Evolutionary conservation across 805 yeast species (phyloP), one percentile per base, ranked within the genome.

Genomic region (Sugiyamaella qingdaonensis): DNA sequence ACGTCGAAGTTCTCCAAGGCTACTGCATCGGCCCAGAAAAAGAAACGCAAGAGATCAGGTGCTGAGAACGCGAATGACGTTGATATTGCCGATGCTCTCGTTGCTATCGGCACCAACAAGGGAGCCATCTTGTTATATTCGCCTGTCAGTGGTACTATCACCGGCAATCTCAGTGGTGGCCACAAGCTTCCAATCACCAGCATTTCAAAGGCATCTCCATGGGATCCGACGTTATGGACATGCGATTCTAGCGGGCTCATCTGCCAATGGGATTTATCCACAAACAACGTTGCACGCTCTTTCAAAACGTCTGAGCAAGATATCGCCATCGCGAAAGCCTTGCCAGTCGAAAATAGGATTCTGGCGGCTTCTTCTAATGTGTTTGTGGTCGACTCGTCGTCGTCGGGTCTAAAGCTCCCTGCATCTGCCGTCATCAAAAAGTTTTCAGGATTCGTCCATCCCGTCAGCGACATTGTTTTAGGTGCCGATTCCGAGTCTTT

Each of bases 391-490:
- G 60, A 68, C 4, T 56, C 55, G 13, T 36, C 54, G 21, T 27
- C 55, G 14, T 68, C 70, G 49, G 68, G 32, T 7, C 34, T 18
- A 10, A 33, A 44, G 32, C 31, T 45, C 14, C 42, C 42, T 14
- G 31, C 45, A 31, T 42, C 41, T 8, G 45, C 49, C 11, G 35
- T 81, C 1, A 68, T 77, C 14, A 74, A 73, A 59, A 76, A 82
- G 1, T 82, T 80, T 64, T 89, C 95, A 1, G 95, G 92, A 27
- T 95, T 88, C 64, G 80, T 87, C 31, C 78, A 86, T 16, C 84
- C 89, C 2, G 77, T 88, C 39, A 75, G 74, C 60, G 68, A 80
- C 10, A 68, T 84, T 10, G 53, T 76, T 35, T 69, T 77, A 4
- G 68, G 53, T 14, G 43, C 67, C 19, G 69, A 58, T 13, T 64